These are phyloP conservation scores for Acanthamoeba healyi DNA, from an alignment of 208 protist genomes.

Conservation along the genomic window DNA sequence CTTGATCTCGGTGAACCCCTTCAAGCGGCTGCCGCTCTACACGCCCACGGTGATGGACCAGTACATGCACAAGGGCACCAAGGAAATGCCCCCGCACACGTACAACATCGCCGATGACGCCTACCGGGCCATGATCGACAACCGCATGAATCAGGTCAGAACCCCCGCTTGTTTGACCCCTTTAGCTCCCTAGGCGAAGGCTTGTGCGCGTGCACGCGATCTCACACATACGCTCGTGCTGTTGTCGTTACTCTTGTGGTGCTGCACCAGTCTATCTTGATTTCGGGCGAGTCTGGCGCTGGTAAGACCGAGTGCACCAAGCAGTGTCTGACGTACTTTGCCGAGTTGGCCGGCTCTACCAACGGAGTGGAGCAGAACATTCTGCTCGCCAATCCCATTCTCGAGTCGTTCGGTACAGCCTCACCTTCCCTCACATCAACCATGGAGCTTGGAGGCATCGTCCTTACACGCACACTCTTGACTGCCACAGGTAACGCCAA, in stretches of 20 bases:
- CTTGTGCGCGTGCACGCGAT: constrained; percentile 70
- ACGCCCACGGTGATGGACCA: constrained; percentile 84
- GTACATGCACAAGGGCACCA: constrained; percentile 82
- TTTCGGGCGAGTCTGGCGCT: constrained; percentile 89
- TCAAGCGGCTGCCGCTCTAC: constrained; percentile 83
- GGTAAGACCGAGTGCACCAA: constrained; percentile 90
- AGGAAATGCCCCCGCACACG: constrained; percentile 84
- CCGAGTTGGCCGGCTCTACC: constrained; percentile 78
- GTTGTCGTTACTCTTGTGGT: constrained; percentile 76
- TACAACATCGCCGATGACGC: constrained; percentile 86
- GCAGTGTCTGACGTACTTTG: constrained; percentile 90
- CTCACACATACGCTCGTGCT: constrained; percentile 76
- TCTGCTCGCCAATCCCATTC: background rate
- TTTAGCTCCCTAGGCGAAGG: no score
- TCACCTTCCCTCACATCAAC: no score
- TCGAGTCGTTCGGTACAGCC: constrained; percentile 21
- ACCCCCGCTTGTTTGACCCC: background rate
- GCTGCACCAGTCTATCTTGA: background rate
- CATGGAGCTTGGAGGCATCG: no score
- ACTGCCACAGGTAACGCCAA: constrained; percentile 87
- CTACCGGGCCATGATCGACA: constrained; percentile 74
- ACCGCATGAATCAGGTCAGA: constrained; percentile 72
- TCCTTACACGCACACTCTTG: background rate
- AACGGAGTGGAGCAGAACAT: background rate
- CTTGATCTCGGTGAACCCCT: constrained; percentile 88